A percentile compares a stretch with the other conserved stretches of the same genome.
These are phyloP conservation scores for Geranium brycei DNA, from an alignment of 345 rosid genomes.

Conservation along the genomic window DNA sequence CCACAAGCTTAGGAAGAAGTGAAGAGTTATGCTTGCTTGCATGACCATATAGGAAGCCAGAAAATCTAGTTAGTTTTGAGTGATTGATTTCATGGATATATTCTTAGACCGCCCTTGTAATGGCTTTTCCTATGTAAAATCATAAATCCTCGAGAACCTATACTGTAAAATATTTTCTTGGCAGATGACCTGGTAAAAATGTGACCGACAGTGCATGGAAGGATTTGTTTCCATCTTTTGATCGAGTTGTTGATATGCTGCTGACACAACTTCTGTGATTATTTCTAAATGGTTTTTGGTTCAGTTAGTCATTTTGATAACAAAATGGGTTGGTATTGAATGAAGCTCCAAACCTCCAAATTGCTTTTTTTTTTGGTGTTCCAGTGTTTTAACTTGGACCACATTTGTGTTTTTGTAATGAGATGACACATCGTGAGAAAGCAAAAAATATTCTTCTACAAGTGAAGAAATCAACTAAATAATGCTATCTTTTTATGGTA, in stretches of 20 bases:
- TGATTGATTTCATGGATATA: not conserved
- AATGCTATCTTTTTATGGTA: too few species aligned
- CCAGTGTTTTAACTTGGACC: too few species aligned
- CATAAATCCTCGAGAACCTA: not conserved
- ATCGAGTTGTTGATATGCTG: not conserved
- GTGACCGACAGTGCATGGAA: not conserved
- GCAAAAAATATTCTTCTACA: too few species aligned
- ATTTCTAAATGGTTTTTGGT: not conserved
- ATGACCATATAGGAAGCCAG: not conserved
- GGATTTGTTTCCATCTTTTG: not conserved
- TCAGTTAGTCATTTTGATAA: not conserved
- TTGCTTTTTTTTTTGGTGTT: too few species aligned
- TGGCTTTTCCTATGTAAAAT: slow-evolving; percentile 3
- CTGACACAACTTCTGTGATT: not conserved
- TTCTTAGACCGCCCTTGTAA: not conserved
- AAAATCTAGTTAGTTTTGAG: not conserved
- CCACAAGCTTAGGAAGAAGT: slow-evolving; percentile 11
- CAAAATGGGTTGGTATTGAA: too few species aligned
- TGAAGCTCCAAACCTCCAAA: too few species aligned
- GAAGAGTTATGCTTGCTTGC: not conserved
- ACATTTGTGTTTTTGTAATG: too few species aligned
- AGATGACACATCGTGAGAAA: too few species aligned
- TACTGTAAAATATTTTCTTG: not conserved
- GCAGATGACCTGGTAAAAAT: too few species aligned
- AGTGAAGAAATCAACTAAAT: too few species aligned